Evolutionary conservation across 352 stramenopile genomes (phyloP), one percentile per base, ranked within the genome.

Genomic region (Hyaloperonospora brassicae): DNA sequence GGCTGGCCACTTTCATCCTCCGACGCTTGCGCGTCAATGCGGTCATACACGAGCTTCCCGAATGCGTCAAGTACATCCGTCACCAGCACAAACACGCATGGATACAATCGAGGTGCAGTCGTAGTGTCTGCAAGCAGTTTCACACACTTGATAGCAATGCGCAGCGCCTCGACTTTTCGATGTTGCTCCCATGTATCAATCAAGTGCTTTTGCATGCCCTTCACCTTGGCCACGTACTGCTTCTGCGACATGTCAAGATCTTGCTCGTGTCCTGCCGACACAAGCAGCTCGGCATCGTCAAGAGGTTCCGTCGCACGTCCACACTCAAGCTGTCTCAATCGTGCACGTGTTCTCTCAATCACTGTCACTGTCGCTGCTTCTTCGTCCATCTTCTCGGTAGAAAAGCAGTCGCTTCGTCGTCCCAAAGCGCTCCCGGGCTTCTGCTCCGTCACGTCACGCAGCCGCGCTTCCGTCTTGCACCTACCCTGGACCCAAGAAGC

Each of bases 81-180:
- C 30, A 95, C 82, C 9, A 94, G 60, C 13, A 94, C 86, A 62
- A 95, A 97, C 52, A 93, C 75, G 45, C 78, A 87, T 9, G 89
- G 89, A 44, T 97, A 97, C 55, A 95, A 64, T 47, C 88, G 68
- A 23, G 85, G 84, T 12, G 84, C 74, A 4, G 69, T 88, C 24
- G 68, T 66, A 1, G 73, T 88, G 59, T 96, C 85, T 0, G 74
- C 77, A 1, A 97, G 63, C 8, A 96, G 64, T 52, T 96, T 97
- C 8, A 95, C 76, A 46, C 82, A 84, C 59, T 97, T 93, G 57
- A 97, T 95, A 0, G 88, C 82, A 52, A 97, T 84, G 3, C 93
- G 89, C 6, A 97, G 75, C 1, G 84, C 82, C 27, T 82, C 62
- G 2, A 97, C 89, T 47, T 95, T 93, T 36, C 95, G 71, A 30